Evolutionary conservation across 2,329 filamentous ascomycete genomes (phyloP).

Genomic region (Fusarium sp.): DNA sequence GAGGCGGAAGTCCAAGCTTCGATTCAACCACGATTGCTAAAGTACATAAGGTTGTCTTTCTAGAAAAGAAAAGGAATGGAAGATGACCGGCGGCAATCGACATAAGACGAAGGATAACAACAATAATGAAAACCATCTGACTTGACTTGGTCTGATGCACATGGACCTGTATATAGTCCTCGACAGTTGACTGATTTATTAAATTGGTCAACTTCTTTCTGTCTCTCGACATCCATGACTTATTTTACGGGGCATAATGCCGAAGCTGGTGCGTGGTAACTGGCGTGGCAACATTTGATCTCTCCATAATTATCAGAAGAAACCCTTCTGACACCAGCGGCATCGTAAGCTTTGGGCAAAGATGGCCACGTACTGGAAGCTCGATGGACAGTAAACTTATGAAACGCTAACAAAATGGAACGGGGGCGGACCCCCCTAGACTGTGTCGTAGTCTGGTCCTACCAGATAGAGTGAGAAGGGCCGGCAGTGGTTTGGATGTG

Average conservation of each 20-base stretch:
- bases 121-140: slow-evolving; percentile 12
- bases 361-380: slow-evolving; percentile 33
- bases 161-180: not conserved
- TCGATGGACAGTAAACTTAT: slow-evolving; percentile 26
- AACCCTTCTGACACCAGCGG: slow-evolving; percentile 21
- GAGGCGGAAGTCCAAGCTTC: slow-evolving; percentile 1
- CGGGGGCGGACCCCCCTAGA: not conserved
- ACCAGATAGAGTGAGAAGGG: slow-evolving; percentile 20
- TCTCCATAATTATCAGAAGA: slow-evolving; percentile 3
- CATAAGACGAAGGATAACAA: slow-evolving; percentile 23
- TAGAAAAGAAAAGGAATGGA: not conserved
- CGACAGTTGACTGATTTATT: not conserved
- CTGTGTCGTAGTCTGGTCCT: slow-evolving; percentile 3
- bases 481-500: slow-evolving; percentile 26
- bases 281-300: slow-evolving; percentile 17
- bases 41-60: not conserved
- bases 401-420: slow-evolving; percentile 26
- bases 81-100: slow-evolving; percentile 12
- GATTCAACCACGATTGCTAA: slow-evolving; percentile 2
- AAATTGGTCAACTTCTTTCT: not conserved
- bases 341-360: slow-evolving; percentile 1
- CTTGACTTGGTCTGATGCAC: slow-evolving; percentile 1
- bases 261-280: not conserved
- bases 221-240: not conserved
- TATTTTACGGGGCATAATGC: not conserved